These are phyloP conservation scores for Tylopilus subfusipes DNA, from an alignment of 768 basidiomycete genomes.

Conservation along the genomic window DNA sequence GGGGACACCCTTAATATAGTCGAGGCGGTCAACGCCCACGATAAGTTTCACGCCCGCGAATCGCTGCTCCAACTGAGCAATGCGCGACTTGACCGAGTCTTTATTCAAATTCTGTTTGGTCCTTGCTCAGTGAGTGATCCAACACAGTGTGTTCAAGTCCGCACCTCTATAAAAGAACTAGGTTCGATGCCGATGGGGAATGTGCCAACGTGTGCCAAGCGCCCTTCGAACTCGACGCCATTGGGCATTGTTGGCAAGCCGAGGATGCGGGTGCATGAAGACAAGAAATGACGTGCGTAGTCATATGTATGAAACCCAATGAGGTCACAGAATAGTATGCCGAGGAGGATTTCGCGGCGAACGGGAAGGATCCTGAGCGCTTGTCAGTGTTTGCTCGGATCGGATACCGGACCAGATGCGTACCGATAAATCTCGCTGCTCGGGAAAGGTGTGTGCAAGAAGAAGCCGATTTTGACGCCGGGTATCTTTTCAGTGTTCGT, in stretches of 20 bases:
- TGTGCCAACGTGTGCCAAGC: slow-evolving; percentile 94
- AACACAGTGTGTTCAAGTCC: slow-evolving; percentile 10
- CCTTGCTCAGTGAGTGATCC: background rate
- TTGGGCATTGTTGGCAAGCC: slow-evolving; percentile 96
- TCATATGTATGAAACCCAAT: slow-evolving; percentile 99
- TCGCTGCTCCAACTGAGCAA: slow-evolving; percentile 78
- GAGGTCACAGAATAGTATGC: slow-evolving; percentile 91
- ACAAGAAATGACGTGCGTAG: slow-evolving; percentile 98
- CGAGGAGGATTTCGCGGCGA: slow-evolving; percentile 94
- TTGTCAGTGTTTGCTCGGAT: slow-evolving; percentile 2
- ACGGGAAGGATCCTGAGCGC: slow-evolving; percentile 84
- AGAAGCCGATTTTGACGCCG: slow-evolving; percentile 94
- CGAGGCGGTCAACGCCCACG: slow-evolving; percentile 95
- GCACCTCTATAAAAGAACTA: slow-evolving; percentile 78
- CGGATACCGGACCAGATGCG: slow-evolving; percentile 28
- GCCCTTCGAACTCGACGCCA: slow-evolving; percentile 93
- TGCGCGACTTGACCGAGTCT: slow-evolving; percentile 74
- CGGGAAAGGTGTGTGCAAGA: slow-evolving; percentile 97
- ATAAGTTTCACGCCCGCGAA: slow-evolving; percentile 96
- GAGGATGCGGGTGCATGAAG: slow-evolving; percentile 95
- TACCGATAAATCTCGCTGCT: slow-evolving; percentile 96
- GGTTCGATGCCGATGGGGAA: slow-evolving; percentile 99
- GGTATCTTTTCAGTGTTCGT: slow-evolving; percentile 40
- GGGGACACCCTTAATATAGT: slow-evolving; percentile 99
- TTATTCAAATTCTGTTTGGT: slow-evolving; percentile 67